Evolutionary conservation across 2,329 filamentous ascomycete genomes (phyloP).

Genomic region (Penicillium griseofulvum): DNA sequence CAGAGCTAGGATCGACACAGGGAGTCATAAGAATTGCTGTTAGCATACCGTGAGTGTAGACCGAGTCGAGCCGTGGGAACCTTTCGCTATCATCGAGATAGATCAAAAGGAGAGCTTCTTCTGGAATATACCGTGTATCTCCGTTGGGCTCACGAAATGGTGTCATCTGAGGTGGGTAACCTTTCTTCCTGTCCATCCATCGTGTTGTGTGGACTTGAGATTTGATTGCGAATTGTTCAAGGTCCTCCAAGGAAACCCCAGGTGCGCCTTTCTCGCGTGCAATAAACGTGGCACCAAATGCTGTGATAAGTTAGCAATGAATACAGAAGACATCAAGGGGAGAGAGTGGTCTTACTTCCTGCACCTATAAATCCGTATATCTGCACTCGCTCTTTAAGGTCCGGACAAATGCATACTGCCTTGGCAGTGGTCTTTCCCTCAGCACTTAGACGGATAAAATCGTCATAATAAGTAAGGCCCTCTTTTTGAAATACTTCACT

Average conservation of each 20-base stretch:
- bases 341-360: slow-evolving; percentile 18
- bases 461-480: background rate
- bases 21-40: slow-evolving; percentile 31
- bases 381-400: slow-evolving; percentile 8
- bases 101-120: slow-evolving; percentile 28
- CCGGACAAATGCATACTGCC: background rate
- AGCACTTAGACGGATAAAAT: background rate
- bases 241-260: background rate
- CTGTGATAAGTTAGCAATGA: slow-evolving; percentile 14
- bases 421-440: background rate
- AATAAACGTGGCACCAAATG: slow-evolving; percentile 20
- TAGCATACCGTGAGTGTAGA: slow-evolving; percentile 26
- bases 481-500: background rate
- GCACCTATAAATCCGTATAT: slow-evolving; percentile 19
- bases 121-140: slow-evolving; percentile 20
- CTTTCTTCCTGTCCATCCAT: background rate
- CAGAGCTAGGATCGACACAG: slow-evolving; percentile 18
- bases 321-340: background rate
- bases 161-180: slow-evolving; percentile 4
- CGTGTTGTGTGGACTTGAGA: slow-evolving; percentile 14
- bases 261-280: slow-evolving; percentile 15
- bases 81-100: slow-evolving; percentile 23
- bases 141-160: slow-evolving; percentile 5
- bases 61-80: slow-evolving; percentile 30
- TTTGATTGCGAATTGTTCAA: slow-evolving; percentile 24